These are phyloP conservation scores for Aspergillus neoniger DNA, from an alignment of 2,329 filamentous ascomycete species.

Conservation along the genomic window DNA sequence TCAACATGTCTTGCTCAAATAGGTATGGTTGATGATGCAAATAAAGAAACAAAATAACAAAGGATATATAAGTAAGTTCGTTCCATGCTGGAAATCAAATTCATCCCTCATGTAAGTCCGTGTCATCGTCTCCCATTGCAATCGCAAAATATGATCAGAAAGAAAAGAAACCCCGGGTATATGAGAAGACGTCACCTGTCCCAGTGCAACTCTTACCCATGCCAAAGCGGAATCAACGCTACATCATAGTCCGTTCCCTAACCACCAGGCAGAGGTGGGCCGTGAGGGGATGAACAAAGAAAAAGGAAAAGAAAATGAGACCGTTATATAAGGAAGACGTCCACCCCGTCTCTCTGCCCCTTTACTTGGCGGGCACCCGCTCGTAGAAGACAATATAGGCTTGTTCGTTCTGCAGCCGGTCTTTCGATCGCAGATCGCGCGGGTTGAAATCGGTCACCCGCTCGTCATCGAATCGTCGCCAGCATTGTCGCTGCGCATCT, in stretches of 20 bases:
- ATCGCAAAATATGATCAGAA: constrained; percentile 1
- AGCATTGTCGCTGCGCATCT: constrained; percentile 59
- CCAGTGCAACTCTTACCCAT: not conserved
- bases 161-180: not conserved
- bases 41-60: not conserved
- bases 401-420: constrained; percentile 62
- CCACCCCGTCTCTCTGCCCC: not conserved
- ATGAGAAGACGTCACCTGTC: not conserved
- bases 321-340: too few relatives aligned
- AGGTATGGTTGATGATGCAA: not conserved
- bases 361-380: constrained; percentile 47
- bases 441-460: constrained; percentile 60
- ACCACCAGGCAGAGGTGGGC: not conserved
- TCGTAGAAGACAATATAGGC: constrained; percentile 69
- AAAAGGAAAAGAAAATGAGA: not conserved
- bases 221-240: not conserved
- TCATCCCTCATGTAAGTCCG: not conserved
- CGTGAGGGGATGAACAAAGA: too few relatives aligned
- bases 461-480: constrained; percentile 64
- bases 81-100: too few relatives aligned
- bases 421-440: constrained; percentile 48
- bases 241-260: not conserved
- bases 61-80: not conserved
- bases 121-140: constrained; percentile 7
- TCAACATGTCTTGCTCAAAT: not conserved